These are phyloP conservation scores for Leucogyrophana mollusca DNA, from an alignment of 768 basidiomycete genomes.

Conservation along the genomic window DNA sequence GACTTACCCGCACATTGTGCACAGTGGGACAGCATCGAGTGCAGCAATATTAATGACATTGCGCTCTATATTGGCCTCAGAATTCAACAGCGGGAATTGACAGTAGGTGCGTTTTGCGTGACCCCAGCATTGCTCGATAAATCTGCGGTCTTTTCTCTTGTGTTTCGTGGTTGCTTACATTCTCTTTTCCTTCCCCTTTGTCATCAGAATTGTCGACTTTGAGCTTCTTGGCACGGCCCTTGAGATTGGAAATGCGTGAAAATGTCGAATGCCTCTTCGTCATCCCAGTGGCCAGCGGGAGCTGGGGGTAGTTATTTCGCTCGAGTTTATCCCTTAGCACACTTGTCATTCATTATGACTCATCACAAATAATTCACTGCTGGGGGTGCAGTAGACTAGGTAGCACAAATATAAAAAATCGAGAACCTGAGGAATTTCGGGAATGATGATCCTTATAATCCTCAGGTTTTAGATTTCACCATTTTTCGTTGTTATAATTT, in stretches of 20 bases:
- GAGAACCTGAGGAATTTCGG: too few relatives aligned
- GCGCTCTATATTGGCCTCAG: not conserved
- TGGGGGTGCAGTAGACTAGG: too few relatives aligned
- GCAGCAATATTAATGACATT: not conserved
- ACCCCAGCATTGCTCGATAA: constrained; percentile 23
- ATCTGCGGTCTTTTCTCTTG: not conserved
- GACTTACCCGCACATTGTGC: not conserved
- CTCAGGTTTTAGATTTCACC: too few relatives aligned
- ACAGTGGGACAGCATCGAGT: not conserved
- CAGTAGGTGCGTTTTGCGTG: constrained; percentile 1
- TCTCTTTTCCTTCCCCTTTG: not conserved
- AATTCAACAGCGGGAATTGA: constrained; percentile 9
- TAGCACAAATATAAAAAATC: too few relatives aligned
- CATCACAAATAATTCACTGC: too few relatives aligned
- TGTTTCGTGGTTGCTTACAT: not conserved
- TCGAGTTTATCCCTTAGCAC: too few relatives aligned
- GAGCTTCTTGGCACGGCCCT: not conserved
- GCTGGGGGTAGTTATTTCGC: not conserved
- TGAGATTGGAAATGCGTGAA: not conserved
- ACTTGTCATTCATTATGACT: too few relatives aligned
- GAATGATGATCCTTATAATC: too few relatives aligned
- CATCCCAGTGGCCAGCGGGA: not conserved
- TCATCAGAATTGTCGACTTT: not conserved
- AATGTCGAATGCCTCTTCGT: not conserved
- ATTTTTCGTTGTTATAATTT: too few relatives aligned